Evolutionary conservation across 2,329 filamentous ascomycete genomes (phyloP), one percentile per base, ranked within the genome.

Genomic region (Aspergillus pseudoviridinutans): DNA sequence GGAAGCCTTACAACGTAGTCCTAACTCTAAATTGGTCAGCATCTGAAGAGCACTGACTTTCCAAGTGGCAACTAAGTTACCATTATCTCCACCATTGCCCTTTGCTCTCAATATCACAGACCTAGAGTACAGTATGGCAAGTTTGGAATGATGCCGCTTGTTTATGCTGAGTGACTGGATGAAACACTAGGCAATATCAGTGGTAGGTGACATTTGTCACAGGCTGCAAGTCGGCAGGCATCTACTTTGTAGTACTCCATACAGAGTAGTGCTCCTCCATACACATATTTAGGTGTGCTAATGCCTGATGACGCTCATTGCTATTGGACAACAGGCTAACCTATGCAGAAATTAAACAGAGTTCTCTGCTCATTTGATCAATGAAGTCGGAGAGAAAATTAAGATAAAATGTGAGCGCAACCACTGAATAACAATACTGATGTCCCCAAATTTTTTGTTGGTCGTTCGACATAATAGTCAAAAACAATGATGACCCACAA

Each of bases 1-100:
- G 57, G 55, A 59, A 56, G 57, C 59, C 56, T 60, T 55, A 54
- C 35, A 35, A 29, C 51, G 42, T 53, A 54, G 54, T 10, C 47
- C 56, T 42, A 27, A 52, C 52, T 52, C 51, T 53, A 55, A 57
- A n/a, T 55, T 24, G 35, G 28, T 50, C 32, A 50, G 42, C n/a
- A 46, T 46, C 17, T 24, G 20, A 46, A 46, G 42, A 46, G 42
- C 42, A 24, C 42, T 46, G 42, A 46, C 42, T 24, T 46, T 2
- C 12, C 8, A 46, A 24, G n/a, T 46, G 3, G 10, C 22, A 24
- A 10, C 1, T 10, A 22, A 8, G 22, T 35, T 44, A 44, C 22
- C n/a, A 12, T 17, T 44, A 44, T 44, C n/a, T 44, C n/a, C 41
- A 44, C 9, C 8, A 22, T 44, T 17, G n/a, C 41, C 42, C 8